phyloP scores from a whole-genome alignment of 192 early-diverging fungal species.

The Gigaspora rosea region DNA sequence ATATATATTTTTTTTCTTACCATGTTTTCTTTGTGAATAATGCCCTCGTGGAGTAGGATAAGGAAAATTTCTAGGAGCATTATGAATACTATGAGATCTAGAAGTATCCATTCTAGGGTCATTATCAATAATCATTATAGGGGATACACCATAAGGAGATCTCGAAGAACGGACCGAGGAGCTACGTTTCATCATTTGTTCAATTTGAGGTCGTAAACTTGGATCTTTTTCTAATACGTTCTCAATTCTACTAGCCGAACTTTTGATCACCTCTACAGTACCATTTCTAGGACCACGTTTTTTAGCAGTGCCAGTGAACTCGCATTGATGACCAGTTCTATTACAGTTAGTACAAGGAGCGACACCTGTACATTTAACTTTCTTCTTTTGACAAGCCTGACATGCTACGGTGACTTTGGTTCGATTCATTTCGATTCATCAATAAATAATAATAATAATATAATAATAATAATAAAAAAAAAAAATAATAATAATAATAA shows the following conservation, averaged over 20 bases:
- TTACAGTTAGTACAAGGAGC: conserved; percentile 1
- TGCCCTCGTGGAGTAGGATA: too few species aligned
- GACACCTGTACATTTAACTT: conserved; percentile 6
- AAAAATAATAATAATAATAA: neutral
- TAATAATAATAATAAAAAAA: neutral
- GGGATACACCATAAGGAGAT: neutral
- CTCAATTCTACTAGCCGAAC: conserved; percentile 5
- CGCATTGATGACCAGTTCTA: neutral
- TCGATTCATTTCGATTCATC: neutral
- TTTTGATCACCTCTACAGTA: neutral
- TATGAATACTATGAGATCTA: neutral
- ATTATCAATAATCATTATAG: neutral
- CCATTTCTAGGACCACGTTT: conserved; percentile 20
- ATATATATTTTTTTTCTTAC: neutral
- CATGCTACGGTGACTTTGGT: conserved; percentile 14
- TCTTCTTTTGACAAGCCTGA: conserved; percentile 10
- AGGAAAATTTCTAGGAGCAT: neutral
- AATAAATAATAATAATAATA: neutral
- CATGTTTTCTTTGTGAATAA: neutral
- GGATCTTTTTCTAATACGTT: neutral
- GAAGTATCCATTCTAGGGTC: neutral
- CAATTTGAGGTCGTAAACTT: neutral
- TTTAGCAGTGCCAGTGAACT: conserved; percentile 4
- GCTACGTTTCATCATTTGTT: neutral
- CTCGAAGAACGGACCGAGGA: neutral